phyloP scores from a whole-genome alignment of 345 rosid species.

The Schrenkiella parvula region DNA sequence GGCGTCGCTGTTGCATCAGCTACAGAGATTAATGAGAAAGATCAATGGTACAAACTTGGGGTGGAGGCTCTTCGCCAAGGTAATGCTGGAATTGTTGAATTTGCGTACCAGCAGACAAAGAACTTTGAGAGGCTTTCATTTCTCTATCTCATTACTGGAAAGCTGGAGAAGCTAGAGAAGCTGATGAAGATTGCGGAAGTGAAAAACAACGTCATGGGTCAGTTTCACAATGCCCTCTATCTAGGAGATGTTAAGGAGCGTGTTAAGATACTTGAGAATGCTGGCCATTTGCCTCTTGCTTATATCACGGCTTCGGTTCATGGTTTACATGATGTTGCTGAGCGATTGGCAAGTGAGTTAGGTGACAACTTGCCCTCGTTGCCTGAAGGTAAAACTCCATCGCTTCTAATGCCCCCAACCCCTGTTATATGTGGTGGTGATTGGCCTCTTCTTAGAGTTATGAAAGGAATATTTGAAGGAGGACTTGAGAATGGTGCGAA shows the following conservation, averaged over 20 bases:
- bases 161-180: conserved; percentile 74
- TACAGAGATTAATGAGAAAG: conserved; percentile 91
- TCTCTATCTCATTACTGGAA: conserved; percentile 87
- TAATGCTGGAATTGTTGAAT: conserved; percentile 84
- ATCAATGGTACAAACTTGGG: conserved; percentile 85
- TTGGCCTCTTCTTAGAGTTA: conserved; percentile 94
- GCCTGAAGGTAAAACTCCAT: conserved; percentile 65
- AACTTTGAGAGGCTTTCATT: conserved; percentile 95
- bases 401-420: conserved; percentile 76
- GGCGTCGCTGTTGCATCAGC: conserved; percentile 96
- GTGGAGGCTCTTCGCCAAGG: conserved; percentile 99
- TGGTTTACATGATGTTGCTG: conserved; percentile 71
- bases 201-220: conserved; percentile 93
- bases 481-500: conserved; percentile 59
- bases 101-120: conserved; percentile 95
- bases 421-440: conserved; percentile 82
- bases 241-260: conserved; percentile 90
- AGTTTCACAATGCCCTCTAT: conserved; percentile 89
- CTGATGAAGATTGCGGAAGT: conserved; percentile 95
- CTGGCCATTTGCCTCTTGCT: conserved; percentile 89
- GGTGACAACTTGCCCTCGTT: conserved; percentile 69
- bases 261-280: conserved; percentile 78
- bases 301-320: conserved; percentile 78
- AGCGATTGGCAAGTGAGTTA: conserved; percentile 61
- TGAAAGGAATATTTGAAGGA: conserved; percentile 93